A percentile compares a stretch with the other conserved stretches of the same genome.
These are phyloP conservation scores for Ramularia collo-cygni DNA, from an alignment of 2,329 filamentous ascomycete species.

Conservation along the genomic window DNA sequence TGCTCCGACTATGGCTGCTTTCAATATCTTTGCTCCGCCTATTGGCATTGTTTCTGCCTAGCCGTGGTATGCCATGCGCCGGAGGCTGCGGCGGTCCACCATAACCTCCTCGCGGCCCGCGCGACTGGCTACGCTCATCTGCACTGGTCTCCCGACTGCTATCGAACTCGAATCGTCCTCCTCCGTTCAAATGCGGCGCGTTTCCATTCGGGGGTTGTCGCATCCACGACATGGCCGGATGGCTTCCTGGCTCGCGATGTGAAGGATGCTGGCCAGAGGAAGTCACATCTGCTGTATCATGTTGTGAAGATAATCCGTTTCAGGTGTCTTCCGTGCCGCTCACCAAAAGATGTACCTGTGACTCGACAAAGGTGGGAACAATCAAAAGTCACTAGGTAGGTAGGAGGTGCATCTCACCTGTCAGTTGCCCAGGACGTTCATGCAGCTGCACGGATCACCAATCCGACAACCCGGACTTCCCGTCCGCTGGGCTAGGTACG, in stretches of 20 bases:
- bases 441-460: too few relatives aligned
- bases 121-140: constrained; percentile 30
- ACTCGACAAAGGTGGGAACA: too few relatives aligned
- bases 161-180: constrained; percentile 31
- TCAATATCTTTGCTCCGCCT: constrained; percentile 35
- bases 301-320: too few relatives aligned
- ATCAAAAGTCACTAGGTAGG: too few relatives aligned
- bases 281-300: too few relatives aligned
- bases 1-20: constrained; percentile 29
- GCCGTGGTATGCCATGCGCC: constrained; percentile 29
- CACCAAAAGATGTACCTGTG: too few relatives aligned
- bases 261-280: too few relatives aligned
- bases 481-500: too few relatives aligned
- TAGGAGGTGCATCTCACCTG: too few relatives aligned
- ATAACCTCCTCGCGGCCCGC: constrained; percentile 24
- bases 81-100: constrained; percentile 18
- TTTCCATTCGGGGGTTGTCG: constrained; percentile 17
- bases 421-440: too few relatives aligned
- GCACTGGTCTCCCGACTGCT: constrained; percentile 31
- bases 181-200: constrained; percentile 32
- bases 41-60: constrained; percentile 37
- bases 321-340: too few relatives aligned
- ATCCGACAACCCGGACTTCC: too few relatives aligned
- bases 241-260: neutral
- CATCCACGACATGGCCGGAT: constrained; percentile 15